phyloP scores from a whole-genome alignment of 208 protist species.

The Wallacemonas sp. region DNA sequence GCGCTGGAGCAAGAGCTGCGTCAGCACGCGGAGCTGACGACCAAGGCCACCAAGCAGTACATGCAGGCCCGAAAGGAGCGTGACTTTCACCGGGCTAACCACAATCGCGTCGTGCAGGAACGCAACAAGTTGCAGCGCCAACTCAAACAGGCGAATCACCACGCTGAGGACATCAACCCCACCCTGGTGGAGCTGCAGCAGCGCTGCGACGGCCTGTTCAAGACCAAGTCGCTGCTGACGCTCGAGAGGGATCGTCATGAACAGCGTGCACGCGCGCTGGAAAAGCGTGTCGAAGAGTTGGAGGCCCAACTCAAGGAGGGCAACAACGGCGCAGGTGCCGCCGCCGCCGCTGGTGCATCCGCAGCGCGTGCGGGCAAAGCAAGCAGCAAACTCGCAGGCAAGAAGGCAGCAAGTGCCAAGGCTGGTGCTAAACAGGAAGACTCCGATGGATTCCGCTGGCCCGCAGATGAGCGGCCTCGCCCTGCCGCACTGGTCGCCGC shows the following conservation, averaged over 20 bases:
- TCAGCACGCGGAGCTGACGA: conserved; percentile 77
- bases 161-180: conserved; percentile 78
- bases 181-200: conserved; percentile 79
- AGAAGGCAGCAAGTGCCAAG: not conserved
- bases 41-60: conserved; percentile 73
- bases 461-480: conserved; percentile 55
- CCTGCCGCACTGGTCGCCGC: conserved; percentile 1
- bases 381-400: conserved; percentile 1
- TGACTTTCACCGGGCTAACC: conserved; percentile 87
- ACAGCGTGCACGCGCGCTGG: conserved; percentile 52
- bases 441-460: conserved; percentile 60
- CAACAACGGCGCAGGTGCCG: too few species aligned
- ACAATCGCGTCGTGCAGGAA: conserved; percentile 90
- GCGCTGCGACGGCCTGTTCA: conserved; percentile 79
- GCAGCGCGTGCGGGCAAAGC: too few species aligned
- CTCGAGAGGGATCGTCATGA: conserved; percentile 83
- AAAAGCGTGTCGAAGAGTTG: conserved; percentile 62
- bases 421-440: conserved; percentile 14
- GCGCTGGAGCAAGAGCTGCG: conserved; percentile 77
- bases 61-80: conserved; percentile 84
- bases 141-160: conserved; percentile 69
- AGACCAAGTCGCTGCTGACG: conserved; percentile 77
- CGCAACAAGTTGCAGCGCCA: conserved; percentile 72
- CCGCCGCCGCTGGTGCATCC: too few species aligned
- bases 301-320: conserved; percentile 31